phyloP scores from a whole-genome alignment of 2,329 filamentous ascomycete genomes.

The Aspergillus hiratsukae region DNA sequence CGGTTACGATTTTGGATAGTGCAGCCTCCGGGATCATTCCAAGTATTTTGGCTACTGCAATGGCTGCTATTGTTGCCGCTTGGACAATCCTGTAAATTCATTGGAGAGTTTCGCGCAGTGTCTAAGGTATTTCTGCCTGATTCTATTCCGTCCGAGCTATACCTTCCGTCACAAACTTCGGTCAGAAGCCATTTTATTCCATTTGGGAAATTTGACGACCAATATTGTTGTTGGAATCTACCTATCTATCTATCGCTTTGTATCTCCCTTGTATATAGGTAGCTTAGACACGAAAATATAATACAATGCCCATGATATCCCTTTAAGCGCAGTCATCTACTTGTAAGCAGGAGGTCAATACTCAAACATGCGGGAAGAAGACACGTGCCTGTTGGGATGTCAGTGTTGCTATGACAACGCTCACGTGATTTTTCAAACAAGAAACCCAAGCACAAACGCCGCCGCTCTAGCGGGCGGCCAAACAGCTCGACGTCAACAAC shows the following conservation, averaged over 20 bases:
- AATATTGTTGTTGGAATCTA: not conserved
- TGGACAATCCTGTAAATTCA: not conserved
- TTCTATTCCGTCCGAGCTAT: not conserved
- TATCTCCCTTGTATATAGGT: not conserved
- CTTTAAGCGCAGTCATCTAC: not conserved
- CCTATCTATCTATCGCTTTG: not conserved
- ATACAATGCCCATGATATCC: not conserved
- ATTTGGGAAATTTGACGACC: not conserved
- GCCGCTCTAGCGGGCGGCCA: not conserved
- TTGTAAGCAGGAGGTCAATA: not conserved
- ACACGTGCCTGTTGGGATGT: not conserved
- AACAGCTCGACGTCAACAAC: conserved; percentile 5
- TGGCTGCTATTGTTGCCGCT: conserved; percentile 1
- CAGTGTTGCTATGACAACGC: conserved; percentile 8
- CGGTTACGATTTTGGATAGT: conserved; percentile 18
- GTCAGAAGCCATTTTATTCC: too few relatives aligned
- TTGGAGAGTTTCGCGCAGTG: not conserved
- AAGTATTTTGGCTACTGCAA: not conserved
- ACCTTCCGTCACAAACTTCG: too few relatives aligned
- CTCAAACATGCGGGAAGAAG: not conserved
- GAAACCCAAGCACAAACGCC: conserved; percentile 2
- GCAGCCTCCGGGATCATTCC: conserved; percentile 1
- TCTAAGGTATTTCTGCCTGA: not conserved
- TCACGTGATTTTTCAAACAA: conserved; percentile 9
- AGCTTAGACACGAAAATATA: not conserved